Conservation (phyloP, 2,329 filamentous ascomycete species). For the Coniochaeta hoffmannii region DNA sequence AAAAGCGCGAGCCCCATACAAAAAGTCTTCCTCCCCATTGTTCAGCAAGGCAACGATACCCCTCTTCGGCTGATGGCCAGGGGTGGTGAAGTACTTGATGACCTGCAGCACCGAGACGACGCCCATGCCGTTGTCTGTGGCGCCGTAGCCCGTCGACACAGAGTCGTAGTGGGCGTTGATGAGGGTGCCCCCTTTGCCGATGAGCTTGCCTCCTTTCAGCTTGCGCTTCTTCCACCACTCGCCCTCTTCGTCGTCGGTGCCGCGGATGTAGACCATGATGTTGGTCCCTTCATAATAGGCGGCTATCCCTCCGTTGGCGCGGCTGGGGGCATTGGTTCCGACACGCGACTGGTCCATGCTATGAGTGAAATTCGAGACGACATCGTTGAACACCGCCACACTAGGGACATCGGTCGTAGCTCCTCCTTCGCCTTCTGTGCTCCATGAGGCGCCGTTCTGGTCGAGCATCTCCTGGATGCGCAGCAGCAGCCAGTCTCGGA, state of each 20-base stretch:
- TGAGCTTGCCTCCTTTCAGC: slow-evolving; percentile 35
- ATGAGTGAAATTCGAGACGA: slow-evolving; percentile 69
- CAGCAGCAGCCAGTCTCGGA: slow-evolving; percentile 67
- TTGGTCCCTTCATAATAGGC: slow-evolving; percentile 93
- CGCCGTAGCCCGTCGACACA: slow-evolving; percentile 86
- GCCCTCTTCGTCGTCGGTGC: slow-evolving; percentile 63
- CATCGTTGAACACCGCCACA: slow-evolving; percentile 68
- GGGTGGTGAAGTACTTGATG: slow-evolving; percentile 74
- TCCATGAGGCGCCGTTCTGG: slow-evolving; percentile 46
- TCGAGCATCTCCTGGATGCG: slow-evolving; percentile 65
- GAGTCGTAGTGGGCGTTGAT: slow-evolving; percentile 93
- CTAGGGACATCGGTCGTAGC: slow-evolving; percentile 16
- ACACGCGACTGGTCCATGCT: slow-evolving; percentile 28
- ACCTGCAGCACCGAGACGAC: slow-evolving; percentile 82
- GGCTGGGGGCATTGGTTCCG: slow-evolving; percentile 18
- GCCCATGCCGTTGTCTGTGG: slow-evolving; percentile 89
- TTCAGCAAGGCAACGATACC: slow-evolving; percentile 84
- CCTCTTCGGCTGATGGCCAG: slow-evolving; percentile 63
- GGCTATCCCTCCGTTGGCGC: slow-evolving; percentile 26
- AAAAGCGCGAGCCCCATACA: slow-evolving; percentile 82
- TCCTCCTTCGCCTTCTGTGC: slow-evolving; percentile 22
- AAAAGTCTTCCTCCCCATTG: slow-evolving; percentile 90
- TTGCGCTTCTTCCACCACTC: slow-evolving; percentile 57
- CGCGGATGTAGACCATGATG: slow-evolving; percentile 84
- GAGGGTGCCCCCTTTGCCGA: slow-evolving; percentile 68